Conservation (phyloP, 164 flowering plant species). For the Hamamelis virginiana region DNA sequence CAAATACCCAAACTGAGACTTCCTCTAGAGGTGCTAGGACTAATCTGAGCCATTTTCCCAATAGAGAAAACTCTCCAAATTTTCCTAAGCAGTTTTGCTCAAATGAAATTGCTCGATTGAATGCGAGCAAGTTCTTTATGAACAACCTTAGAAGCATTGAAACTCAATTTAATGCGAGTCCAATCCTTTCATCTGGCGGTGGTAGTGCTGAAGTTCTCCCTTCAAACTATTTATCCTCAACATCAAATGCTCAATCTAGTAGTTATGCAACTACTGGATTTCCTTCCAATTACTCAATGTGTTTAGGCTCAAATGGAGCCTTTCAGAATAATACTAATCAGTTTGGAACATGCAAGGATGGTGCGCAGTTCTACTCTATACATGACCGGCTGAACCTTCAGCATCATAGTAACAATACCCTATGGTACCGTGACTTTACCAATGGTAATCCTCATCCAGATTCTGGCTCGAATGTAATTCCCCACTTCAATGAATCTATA, state of each 20-base stretch:
- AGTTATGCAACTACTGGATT: constrained; percentile 1
- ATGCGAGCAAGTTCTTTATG: constrained; percentile 3
- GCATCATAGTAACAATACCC: neutral
- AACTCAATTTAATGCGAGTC: neutral
- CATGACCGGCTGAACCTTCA: constrained; percentile 7
- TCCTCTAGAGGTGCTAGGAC: neutral
- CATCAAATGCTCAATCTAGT: neutral
- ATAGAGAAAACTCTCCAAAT: neutral
- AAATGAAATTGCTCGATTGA: neutral
- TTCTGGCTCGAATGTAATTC: neutral
- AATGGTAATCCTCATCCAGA: neutral
- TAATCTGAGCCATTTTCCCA: neutral
- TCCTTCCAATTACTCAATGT: constrained; percentile 3
- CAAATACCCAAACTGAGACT: neutral
- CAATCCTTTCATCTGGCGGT: neutral
- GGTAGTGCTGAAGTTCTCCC: neutral
- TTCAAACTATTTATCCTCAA: neutral
- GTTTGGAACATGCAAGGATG: neutral
- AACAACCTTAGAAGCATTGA: neutral
- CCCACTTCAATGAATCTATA: neutral
- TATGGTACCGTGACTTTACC: neutral
- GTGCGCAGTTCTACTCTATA: neutral
- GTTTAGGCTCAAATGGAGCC: neutral
- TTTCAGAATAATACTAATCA: constrained; percentile 7
- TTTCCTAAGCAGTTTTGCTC: constrained; percentile 4